Base-by-base conservation (phyloP, 306 rosid species). In the Dryas drummondii region DNA sequence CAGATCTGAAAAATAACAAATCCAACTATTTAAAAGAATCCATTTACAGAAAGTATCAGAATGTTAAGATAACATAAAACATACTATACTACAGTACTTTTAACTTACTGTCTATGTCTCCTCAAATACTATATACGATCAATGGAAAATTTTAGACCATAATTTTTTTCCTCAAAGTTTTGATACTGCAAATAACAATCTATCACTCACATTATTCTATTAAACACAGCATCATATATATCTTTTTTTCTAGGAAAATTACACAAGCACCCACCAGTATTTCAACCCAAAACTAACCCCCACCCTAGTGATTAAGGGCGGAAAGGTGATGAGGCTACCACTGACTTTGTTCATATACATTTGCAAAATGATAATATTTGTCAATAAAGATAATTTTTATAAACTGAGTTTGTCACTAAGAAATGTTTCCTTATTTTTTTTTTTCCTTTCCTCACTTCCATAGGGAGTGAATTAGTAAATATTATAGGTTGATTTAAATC, bases 1-100 rank as follows among this genome's bases (percentile, higher is more conserved):
- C 74, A 75, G 19, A 78, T 75, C 98, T 94, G 86, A 58, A 82
- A 48, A 71, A 17, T 4, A 79, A 75, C 48, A 78, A 56, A 72
- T 58, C 44, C 78, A 66, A 67, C 69, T 17, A 50, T 37, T 60
- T 53, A 41, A 78, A 53, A 41, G 51, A 44, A 72, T 9, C 42
- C 27, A 44, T 71, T 19, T 17, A 41, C 12, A 15, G 14, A 27
- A 32, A 59, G 65, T 59, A 51, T 27, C 1, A 12, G 17, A 40
- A 53, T 5, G 9, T 5, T 66, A 5, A 41, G 4, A 55, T 41
- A 41, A 17, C 11, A 14, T 51, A 16, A 54, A 40, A 70, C n/a
- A 54, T 8, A 26, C 10, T 58, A 52, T 11, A 52, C 61, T 40
- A n/a, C 10, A 56, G 5, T 9, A 19, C 37, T 41, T 32, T 17